Percentiles rank a stretch among this genome's conserved stretches.
Evolutionary conservation across 495 filamentous ascomycete genomes (phyloP).

Genomic region (Achaetomiella virescens): DNA sequence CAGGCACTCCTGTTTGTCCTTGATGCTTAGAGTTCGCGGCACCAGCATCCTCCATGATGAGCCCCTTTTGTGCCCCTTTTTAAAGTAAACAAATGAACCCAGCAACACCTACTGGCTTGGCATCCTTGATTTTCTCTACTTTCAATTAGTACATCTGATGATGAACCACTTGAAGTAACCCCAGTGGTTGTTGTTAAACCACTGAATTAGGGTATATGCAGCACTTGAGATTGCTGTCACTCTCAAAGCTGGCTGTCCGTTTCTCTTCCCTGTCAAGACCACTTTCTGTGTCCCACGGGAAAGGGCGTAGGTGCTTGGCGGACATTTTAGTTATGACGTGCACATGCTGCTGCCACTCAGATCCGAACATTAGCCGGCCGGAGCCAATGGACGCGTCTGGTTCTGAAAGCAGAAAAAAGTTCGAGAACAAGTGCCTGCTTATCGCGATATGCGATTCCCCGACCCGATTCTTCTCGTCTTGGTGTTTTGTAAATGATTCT

Average conservation of each 20-base stretch:
- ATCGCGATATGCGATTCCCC: constrained; percentile 15
- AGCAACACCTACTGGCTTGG: not conserved
- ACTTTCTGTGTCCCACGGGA: too few species aligned
- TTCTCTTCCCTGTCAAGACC: too few species aligned
- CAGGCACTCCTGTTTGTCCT: not conserved
- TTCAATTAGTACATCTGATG: too few species aligned
- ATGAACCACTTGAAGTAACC: too few species aligned
- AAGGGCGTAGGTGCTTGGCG: too few species aligned
- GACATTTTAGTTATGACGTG: not conserved
- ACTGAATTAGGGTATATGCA: too few species aligned
- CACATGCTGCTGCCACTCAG: not conserved
- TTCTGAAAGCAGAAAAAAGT: constrained; percentile 13
- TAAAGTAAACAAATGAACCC: not conserved
- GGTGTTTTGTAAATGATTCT: not conserved
- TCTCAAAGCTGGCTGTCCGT: too few species aligned
- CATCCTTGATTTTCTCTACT: not conserved
- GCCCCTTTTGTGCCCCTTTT: not conserved
- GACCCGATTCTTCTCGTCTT: not conserved
- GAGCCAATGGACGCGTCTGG: constrained; percentile 12
- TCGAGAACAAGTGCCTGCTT: constrained; percentile 3
- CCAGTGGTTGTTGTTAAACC: too few species aligned
- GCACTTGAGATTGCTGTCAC: too few species aligned
- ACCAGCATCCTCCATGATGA: not conserved
- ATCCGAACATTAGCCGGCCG: constrained; percentile 15
- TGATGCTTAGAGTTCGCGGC: not conserved